Percentiles rank a stretch among this genome's conserved stretches.
These are phyloP conservation scores for Aspergillus asperescens DNA, from an alignment of 495 filamentous ascomycete species.

Conservation along the genomic window DNA sequence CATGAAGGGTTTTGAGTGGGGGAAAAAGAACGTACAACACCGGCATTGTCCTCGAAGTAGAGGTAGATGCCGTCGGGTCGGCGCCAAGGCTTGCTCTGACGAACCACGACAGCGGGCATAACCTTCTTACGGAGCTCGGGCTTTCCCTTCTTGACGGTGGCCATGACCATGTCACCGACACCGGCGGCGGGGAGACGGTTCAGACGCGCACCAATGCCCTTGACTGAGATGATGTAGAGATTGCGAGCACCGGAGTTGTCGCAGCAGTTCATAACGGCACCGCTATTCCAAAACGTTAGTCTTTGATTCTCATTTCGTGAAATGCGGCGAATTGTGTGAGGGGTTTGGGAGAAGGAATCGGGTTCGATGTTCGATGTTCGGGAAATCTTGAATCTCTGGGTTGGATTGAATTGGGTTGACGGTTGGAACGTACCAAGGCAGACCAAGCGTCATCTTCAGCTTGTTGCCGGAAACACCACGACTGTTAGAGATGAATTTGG, in stretches of 20 bases:
- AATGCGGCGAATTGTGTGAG: constrained; percentile 1
- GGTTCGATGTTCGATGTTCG: constrained; percentile 1
- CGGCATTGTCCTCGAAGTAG: constrained; percentile 99
- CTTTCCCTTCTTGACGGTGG: constrained; percentile 99
- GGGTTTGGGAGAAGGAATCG: not conserved
- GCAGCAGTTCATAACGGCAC: constrained; percentile 93
- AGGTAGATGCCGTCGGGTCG: constrained; percentile 95
- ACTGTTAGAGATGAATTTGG: constrained; percentile 32
- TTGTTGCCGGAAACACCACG: constrained; percentile 96
- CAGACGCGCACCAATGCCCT: constrained; percentile 96
- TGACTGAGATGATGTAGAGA: constrained; percentile 99
- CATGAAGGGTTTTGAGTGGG: not conserved
- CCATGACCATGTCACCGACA: constrained; percentile 99
- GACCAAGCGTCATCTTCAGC: constrained; percentile 99
- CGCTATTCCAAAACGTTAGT: constrained; percentile 49
- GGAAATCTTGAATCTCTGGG: not conserved
- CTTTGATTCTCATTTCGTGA: constrained; percentile 13
- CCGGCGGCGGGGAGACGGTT: constrained; percentile 96
- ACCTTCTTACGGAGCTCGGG: constrained; percentile 99
- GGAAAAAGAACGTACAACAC: constrained; percentile 59
- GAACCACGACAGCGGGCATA: constrained; percentile 96
- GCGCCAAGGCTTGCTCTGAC: constrained; percentile 99
- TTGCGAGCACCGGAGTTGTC: constrained; percentile 99
- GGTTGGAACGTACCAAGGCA: constrained; percentile 80
- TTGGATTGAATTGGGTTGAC: constrained; percentile 10